A percentile compares a stretch with the other conserved stretches of the same genome.
phyloP scores from a whole-genome alignment of 305 asterid genomes.

The Coffea humblotiana region DNA sequence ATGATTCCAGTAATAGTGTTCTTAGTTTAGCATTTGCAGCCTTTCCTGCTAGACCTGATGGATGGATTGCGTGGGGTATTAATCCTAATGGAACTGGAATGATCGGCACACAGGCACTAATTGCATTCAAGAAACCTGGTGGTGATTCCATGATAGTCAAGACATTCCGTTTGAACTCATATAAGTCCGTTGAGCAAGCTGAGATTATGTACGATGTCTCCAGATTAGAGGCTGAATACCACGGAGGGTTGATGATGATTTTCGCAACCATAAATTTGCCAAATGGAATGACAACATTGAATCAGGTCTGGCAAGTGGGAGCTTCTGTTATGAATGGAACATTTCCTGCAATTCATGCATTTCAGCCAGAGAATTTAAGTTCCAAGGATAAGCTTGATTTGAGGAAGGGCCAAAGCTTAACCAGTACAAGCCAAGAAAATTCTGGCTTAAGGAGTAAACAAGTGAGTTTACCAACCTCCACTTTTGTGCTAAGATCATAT shows the following conservation, averaged over 20 bases:
- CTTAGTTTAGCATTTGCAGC: conserved; percentile 10
- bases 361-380: conserved; percentile 25
- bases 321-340: conserved; percentile 17
- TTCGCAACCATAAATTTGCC: conserved; percentile 13
- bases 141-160: conserved; percentile 3
- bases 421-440: conserved; percentile 10
- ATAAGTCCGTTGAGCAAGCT: conserved; percentile 6
- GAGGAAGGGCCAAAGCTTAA: conserved; percentile 25
- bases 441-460: conserved; percentile 24
- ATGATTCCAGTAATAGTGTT: not conserved
- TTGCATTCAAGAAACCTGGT: conserved; percentile 11
- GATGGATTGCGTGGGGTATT: conserved; percentile 25
- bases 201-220: conserved; percentile 5
- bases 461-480: conserved; percentile 21
- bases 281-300: not conserved
- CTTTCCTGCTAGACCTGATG: conserved; percentile 8
- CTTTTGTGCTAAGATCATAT: not conserved
- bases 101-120: conserved; percentile 20
- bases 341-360: conserved; percentile 30
- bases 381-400: conserved; percentile 33
- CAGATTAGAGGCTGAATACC: conserved; percentile 4
- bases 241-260: conserved; percentile 10
- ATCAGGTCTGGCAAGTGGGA: conserved; percentile 26
- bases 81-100: conserved; percentile 20
- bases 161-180: conserved; percentile 10